A percentile compares a stretch with the other conserved stretches of the same genome.
These are phyloP conservation scores for Pseudogymnoascus sp. DNA, from an alignment of 2,329 filamentous ascomycete species.

Conservation along the genomic window DNA sequence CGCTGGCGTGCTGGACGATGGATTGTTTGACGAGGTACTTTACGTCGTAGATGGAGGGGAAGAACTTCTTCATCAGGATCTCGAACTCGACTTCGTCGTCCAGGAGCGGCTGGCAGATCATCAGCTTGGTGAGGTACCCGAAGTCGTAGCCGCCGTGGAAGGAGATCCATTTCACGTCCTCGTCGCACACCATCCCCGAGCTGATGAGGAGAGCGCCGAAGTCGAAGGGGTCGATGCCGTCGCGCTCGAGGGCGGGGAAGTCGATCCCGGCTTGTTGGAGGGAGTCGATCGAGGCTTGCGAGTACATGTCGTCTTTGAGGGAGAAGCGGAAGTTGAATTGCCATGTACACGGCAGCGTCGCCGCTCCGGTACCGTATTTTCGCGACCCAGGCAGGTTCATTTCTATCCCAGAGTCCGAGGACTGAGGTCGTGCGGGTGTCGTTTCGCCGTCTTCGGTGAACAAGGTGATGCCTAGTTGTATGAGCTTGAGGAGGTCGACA, in stretches of 20 bases:
- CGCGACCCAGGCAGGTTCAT: constrained; percentile 33
- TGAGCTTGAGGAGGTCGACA: constrained; percentile 94
- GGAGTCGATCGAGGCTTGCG: constrained; percentile 87
- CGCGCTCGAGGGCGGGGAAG: constrained; percentile 72
- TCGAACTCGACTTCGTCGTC: constrained; percentile 88
- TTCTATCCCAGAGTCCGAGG: constrained; percentile 32
- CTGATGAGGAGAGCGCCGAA: constrained; percentile 88
- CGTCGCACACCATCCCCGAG: constrained; percentile 80
- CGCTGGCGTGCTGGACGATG: constrained; percentile 58
- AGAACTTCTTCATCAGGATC: constrained; percentile 81
- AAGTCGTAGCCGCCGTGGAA: constrained; percentile 99
- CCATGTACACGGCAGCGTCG: constrained; percentile 78
- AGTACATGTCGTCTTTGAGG: constrained; percentile 93
- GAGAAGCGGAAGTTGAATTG: constrained; percentile 99
- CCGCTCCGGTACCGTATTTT: constrained; percentile 36
- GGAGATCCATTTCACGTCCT: constrained; percentile 90
- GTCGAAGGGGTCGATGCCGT: constrained; percentile 82
- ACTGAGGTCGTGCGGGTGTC: constrained; percentile 59
- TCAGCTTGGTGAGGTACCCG: constrained; percentile 90
- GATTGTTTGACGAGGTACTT: constrained; percentile 95
- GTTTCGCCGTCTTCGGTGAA: constrained; percentile 88
- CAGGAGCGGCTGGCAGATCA: constrained; percentile 74
- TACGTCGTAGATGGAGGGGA: constrained; percentile 89
- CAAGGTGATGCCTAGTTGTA: constrained; percentile 89
- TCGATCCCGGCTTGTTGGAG: constrained; percentile 88